Base-by-base conservation (phyloP, 352 stramenopile species). In the Phytophthora cactorum region DNA sequence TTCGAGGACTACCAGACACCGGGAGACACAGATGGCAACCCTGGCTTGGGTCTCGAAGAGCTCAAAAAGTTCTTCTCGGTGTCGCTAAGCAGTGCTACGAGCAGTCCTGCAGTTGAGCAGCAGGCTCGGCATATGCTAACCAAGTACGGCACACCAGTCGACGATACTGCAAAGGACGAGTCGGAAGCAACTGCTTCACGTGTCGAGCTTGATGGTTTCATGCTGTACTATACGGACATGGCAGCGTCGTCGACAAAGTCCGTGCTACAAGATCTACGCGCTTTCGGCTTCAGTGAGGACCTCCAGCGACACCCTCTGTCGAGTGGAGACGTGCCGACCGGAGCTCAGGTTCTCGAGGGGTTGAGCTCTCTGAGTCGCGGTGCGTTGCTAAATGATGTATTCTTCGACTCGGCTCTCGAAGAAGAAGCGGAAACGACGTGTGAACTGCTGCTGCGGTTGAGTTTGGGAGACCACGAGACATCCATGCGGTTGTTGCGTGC, bases 341-440 rank as follows among this genome's bases (percentile, higher is more conserved):
- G 76, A 31, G 57, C 64, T 38, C 77, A 78, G 36, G 66, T 92
- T 29, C 59, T 95, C 10, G 66, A 78, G 28, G 66, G 59, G 1
- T 47, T 96, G 44, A 89, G 74, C 29, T 43, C 75, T 10, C 53
- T 96, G 50, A 95, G 87, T 54, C 82, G 81, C 2, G 65, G 55
- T 38, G 83, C 89, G 15, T 63, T 96, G 17, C 63, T 90, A 1
- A 93, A 88, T 36, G 83, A 94, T 27, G 85, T 90, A 11, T 96
- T 96, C 61, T 87, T 96, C 32, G 87, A 96, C 53, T 91, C 86
- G 27, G 89, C 87, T 14, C 75, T 96, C 4, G 89, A 96, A 59
- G 89, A 96, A 71, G 87, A 96, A 65, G 86, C 87, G 15, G 89
- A 96, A 52, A 93, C 84, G 4, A 87, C 89, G 14, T 76, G 75